These are phyloP conservation scores for Massariosphaeria phaeospora DNA, from an alignment of 495 filamentous ascomycete species.

Conservation along the genomic window DNA sequence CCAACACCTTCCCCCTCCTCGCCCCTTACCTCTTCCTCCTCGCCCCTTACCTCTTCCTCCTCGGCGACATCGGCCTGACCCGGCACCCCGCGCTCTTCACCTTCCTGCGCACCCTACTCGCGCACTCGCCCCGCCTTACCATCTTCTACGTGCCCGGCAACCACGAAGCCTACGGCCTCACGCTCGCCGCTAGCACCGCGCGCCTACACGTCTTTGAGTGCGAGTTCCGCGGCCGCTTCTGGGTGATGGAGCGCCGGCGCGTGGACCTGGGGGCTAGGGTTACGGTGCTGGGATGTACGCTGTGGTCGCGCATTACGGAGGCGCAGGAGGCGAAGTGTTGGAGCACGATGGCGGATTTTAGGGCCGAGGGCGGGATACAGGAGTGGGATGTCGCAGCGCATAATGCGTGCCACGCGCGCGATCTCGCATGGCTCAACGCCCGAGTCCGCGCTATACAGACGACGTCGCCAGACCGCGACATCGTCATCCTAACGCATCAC, in stretches of 20 bases:
- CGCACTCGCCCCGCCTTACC: constrained; percentile 37
- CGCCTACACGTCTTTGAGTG: constrained; percentile 30
- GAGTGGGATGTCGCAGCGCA: constrained; percentile 48
- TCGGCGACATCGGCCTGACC: constrained; percentile 54
- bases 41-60: constrained; percentile 51
- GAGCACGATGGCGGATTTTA: too few relatives aligned
- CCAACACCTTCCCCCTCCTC: too few relatives aligned
- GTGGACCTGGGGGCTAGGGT: constrained; percentile 39
- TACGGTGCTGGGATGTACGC: constrained; percentile 50
- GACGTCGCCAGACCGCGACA: constrained; percentile 38
- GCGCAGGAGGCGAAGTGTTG: too few relatives aligned
- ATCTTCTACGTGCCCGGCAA: constrained; percentile 55
- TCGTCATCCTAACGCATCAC: constrained; percentile 53
- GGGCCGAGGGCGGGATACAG: too few relatives aligned
- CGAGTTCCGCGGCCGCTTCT: not conserved
- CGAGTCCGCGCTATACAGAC: constrained; percentile 42
- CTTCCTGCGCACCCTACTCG: constrained; percentile 47
- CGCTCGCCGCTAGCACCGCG: constrained; percentile 22
- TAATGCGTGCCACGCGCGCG: constrained; percentile 39
- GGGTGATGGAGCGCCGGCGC: constrained; percentile 39
- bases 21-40: too few relatives aligned
- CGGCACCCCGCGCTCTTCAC: constrained; percentile 42
- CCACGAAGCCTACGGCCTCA: constrained; percentile 53
- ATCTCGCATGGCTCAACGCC: constrained; percentile 50
- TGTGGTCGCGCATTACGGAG: too few relatives aligned